Base-by-base conservation (phyloP, 495 filamentous ascomycete species). In the Trichoderma reesei region DNA sequence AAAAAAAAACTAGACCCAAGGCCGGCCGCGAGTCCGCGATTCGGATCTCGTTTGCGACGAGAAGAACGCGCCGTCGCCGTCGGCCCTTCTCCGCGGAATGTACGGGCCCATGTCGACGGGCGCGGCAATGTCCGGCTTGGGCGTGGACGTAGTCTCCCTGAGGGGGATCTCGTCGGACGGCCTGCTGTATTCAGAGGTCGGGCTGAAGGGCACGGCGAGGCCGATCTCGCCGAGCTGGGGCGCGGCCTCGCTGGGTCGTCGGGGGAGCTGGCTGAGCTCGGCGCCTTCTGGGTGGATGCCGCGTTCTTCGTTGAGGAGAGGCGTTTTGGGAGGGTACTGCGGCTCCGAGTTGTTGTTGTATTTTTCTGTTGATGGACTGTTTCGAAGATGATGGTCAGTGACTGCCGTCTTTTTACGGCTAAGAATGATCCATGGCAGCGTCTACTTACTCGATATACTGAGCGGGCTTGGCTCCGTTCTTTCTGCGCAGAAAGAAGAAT, bases 371-470 rank as follows among this genome's bases (percentile, higher is more conserved):
- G 41, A 34, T 26, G 61, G 61, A 16, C 61, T 63, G 41, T 42
- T 61, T 38, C 46, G 4, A 18, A 7, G 2, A 6, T 42, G 5
- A 34, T 26, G 56, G 56, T 7, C 4, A 63, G 41, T 63, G 13
- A 39, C 59, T 14, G 36, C 13, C 13, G 6, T 4, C 14, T 20
- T 61, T 61, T 11, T 20, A 16, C 31, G 5, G 18, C 10, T 4
- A 61, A 16, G 34, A 38, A 39, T 39, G 41, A 13, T 38, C 20
- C 1, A 11, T 34, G 41, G n/a, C n/a, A n/a, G n/a, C 2, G 20
- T 39, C 31, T 13, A 11, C 64, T 68, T 62, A 74, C 73, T 74
- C 73, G 65, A 75, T 74, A 59, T 73, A 71, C 1, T 72, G 68
- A 36, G 72, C 63, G 76, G 44, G 63, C 75, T 54, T 67, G 62